Evolutionary conservation across 208 protist genomes (phyloP), one percentile per base, ranked within the genome.

Genomic region (Herpetomonas tarakana): DNA sequence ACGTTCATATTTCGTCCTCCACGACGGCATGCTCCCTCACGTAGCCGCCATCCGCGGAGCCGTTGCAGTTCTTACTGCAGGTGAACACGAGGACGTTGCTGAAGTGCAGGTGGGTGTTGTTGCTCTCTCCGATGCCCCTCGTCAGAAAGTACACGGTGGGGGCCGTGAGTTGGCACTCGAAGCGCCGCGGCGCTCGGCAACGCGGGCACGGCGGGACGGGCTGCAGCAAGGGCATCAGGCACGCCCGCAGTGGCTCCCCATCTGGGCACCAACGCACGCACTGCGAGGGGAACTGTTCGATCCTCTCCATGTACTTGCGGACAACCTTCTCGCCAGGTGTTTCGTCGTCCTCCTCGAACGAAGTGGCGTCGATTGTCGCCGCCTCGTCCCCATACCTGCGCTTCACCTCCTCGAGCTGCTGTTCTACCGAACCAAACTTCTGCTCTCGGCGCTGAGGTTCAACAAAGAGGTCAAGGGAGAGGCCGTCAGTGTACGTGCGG

Each of bases 261-360:
- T 68, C 83, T n/a, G 73, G 81, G 57, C 80, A 86, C 86, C 90
- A 96, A 25, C 90, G 81, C 55, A 96, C 76, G 62, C 86, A 93
- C 71, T 96, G 90, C 35, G 90, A 82, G 4, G 86, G 83, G 38
- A 62, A 65, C 41, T 61, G 62, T 56, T 80, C 73, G 47, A 96
- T 83, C 26, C 75, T 58, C 62, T 83, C 78, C 63, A 96, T 78
- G 68, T 90, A 96, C 68, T 91, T 86, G 28, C 77, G 75, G 47
- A 86, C 57, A 24, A 68, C 75, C 45, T 76, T 70, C 31, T 96
- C 89, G 30, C 66, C 65, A 11, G 77, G 57, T 31, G 78, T 63
- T 58, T 96, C 86, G 50, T 89, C 75, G 46, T 92, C 86, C 35
- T 84, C 78, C 60, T 92, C 89, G 24, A 83, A 72, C 2, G 74